Evolutionary conservation across 2,329 filamentous ascomycete genomes (phyloP), one percentile per base, ranked within the genome.

Genomic region (Escovopsis sp.): DNA sequence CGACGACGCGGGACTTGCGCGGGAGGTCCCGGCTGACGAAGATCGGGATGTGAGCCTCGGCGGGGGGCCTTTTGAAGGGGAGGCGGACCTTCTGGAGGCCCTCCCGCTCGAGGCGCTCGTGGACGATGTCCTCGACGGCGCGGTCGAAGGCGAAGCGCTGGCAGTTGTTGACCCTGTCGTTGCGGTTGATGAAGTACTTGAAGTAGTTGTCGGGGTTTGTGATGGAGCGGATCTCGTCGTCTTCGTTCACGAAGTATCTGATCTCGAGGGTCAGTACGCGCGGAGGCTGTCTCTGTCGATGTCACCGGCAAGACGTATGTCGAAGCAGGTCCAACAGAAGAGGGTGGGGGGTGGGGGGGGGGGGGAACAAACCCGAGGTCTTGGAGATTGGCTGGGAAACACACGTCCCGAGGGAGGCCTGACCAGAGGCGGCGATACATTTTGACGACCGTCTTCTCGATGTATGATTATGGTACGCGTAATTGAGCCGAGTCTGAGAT

Each of bases 161-260:
- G 15, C 79, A 65, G 28, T 79, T 69, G 53, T 94, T 94, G 57
- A 79, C 68, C 27, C 85, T 76, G n/a, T 71, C 63, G 54, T 85
- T 86, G 45, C 72, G 76, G 51, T 71, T 79, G 35, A 81, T 56
- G 52, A 75, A 78, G 64, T 70, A 94, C 45, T 82, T 70, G 62
- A 84, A 93, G 50, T 76, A 78, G 43, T 69, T 63, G 19, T 78
- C 66, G 0, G 79, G 76, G 26, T 84, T 61, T 16, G 69, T 61
- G 36, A 82, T 77, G 41, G 66, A 76, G 33, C 81, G 76, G 41
- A 94, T 70, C 48, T 88, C 74, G 45, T 88, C 83, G 0, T 75
- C 56, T 0, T 76, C 66, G 45, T 83, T 86, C 57, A 93, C 57
- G 52, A 83, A 87, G 57, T 86, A 92, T 30, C 84, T 87, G 40